Base-by-base conservation (phyloP, 306 rosid species). In the Rubus idaeus region DNA sequence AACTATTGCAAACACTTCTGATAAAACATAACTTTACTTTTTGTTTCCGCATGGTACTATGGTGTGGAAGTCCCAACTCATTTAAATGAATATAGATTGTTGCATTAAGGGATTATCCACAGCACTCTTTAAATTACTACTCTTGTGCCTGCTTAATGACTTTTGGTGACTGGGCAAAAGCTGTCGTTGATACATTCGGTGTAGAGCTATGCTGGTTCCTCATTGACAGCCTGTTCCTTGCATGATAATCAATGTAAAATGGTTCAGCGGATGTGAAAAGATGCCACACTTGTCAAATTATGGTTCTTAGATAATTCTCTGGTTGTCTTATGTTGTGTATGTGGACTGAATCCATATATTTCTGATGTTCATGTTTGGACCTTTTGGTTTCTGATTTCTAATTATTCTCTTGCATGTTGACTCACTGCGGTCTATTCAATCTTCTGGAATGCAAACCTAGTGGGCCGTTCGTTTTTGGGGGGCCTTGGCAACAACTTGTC, bases 391-490 rank as follows among this genome's bases (percentile, higher is more conserved):
- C 2, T 61, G 21, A 40, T 45, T 11, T 73, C 61, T 18, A 53
- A 55, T 7, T 40, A 56, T 75, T 58, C 3, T 50, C 18, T 47
- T 26, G 40, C 58, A 4, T 10, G 14, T 72, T 75, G 40, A 49
- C 70, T 74, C 17, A 42, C 76, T 70, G 40, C 21, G 35, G 56
- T 44, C 10, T 68, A 4, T 69, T 71, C 58, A 56, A 49, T 76
- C 30, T 78, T 68, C 55, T 44, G 63, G 77, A 79, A 41, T 50
- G 63, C 42, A 41, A 58, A 57, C 35, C 21, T 45, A 90, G 96
- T 72, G 68, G 90, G 98, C 4, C 90, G 87, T 79, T 85, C 95
- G 20, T 83, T 94, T 85, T 63, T 88, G 17, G 86, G 95, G 10
- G 87, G 90, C 51, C 75, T 88, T 17, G 71, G 87, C 81, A 84